phyloP scores from a whole-genome alignment of 306 rosid genomes.

The Begonia loranthoides region DNA sequence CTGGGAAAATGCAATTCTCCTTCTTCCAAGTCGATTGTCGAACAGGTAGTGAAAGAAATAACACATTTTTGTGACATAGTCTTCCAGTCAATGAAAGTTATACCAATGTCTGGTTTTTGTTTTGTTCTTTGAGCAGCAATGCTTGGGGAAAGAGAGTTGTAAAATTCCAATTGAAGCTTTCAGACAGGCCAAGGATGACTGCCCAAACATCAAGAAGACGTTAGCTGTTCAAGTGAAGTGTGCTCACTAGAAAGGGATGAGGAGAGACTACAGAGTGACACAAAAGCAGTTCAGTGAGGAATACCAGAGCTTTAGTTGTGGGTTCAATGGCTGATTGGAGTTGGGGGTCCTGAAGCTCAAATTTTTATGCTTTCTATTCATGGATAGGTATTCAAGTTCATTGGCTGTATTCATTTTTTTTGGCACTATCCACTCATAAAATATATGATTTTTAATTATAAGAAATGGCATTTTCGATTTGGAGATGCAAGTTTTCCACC shows the following conservation, averaged over 20 bases:
- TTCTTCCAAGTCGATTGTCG: constrained; percentile 22
- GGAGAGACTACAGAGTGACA: too few species aligned
- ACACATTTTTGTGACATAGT: neutral
- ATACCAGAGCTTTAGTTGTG: too few species aligned
- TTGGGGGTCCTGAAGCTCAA: too few species aligned
- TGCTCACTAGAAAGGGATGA: neutral
- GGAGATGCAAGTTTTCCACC: constrained; percentile 1
- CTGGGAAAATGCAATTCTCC: constrained; percentile 33
- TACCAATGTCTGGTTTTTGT: neutral
- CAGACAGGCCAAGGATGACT: constrained; percentile 19
- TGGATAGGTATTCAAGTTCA: too few species aligned
- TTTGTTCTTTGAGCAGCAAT: constrained; percentile 18
- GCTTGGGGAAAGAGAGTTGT: constrained; percentile 43
- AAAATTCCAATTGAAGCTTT: constrained; percentile 29
- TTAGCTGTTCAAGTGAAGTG: constrained; percentile 60
- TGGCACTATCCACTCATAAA: too few species aligned
- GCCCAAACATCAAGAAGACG: constrained; percentile 25
- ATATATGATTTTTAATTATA: too few species aligned
- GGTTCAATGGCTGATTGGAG: too few species aligned
- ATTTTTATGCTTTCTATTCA: too few species aligned
- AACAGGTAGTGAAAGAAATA: constrained; percentile 16
- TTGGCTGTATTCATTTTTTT: too few species aligned
- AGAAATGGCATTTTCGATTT: neutral
- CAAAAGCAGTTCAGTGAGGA: too few species aligned
- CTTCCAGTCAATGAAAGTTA: too few species aligned